Evolutionary conservation across 1,284 basidiomycete species (phyloP).

Genomic region (Apiotrichum gracile): DNA sequence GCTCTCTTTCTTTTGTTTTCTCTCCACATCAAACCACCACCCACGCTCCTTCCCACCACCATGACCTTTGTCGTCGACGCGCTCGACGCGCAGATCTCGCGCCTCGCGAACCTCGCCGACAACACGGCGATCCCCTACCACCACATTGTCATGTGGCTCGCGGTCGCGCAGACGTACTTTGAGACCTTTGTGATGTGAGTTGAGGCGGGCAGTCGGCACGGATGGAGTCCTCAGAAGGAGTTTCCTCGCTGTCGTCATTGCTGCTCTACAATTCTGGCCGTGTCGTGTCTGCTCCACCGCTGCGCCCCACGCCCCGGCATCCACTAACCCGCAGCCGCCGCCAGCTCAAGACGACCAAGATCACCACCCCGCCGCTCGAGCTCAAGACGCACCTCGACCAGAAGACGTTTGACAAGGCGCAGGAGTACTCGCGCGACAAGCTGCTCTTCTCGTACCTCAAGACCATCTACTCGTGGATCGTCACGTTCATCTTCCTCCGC

Average conservation of each 20-base stretch:
- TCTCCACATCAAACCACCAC: neutral
- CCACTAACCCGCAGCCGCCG: slow-evolving; percentile 47
- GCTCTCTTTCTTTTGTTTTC: neutral
- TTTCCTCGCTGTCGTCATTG: neutral
- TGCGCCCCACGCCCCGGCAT: too few species aligned
- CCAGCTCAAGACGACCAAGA: slow-evolving; percentile 77
- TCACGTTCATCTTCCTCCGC: slow-evolving; percentile 68
- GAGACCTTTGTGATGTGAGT: slow-evolving; percentile 38
- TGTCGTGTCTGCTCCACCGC: too few species aligned
- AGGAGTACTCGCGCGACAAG: slow-evolving; percentile 86
- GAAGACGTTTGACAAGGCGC: slow-evolving; percentile 79
- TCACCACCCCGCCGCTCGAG: slow-evolving; percentile 66
- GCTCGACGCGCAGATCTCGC: slow-evolving; percentile 24
- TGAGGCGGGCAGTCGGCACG: neutral
- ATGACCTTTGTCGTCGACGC: slow-evolving; percentile 19
- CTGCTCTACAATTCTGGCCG: neutral
- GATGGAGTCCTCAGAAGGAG: neutral
- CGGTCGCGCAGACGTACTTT: slow-evolving; percentile 31
- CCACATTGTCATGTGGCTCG: slow-evolving; percentile 21
- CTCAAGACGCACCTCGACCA: slow-evolving; percentile 66
- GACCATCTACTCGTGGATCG: slow-evolving; percentile 63
- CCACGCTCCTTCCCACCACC: neutral
- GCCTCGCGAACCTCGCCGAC: slow-evolving; percentile 29
- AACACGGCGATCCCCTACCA: slow-evolving; percentile 33
- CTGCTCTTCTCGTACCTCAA: slow-evolving; percentile 74